These are phyloP conservation scores for Pseudocercospora fuligena DNA, from an alignment of 2,329 filamentous ascomycete genomes.

Conservation along the genomic window DNA sequence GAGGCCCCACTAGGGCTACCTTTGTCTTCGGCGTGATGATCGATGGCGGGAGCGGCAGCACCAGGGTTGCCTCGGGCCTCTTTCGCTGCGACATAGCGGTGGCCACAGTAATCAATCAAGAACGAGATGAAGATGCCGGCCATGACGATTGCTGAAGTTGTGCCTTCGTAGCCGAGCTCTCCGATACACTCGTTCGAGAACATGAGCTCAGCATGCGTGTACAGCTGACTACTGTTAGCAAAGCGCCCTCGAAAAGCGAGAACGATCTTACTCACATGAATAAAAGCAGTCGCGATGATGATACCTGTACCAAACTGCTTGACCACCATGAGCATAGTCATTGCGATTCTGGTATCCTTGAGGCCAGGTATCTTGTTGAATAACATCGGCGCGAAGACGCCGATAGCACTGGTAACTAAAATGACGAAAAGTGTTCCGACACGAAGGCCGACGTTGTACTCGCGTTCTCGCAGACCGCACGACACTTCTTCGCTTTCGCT, in stretches of 20 bases:
- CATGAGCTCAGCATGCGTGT: conserved; percentile 74
- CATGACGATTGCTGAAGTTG: conserved; percentile 73
- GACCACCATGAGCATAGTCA: conserved; percentile 63
- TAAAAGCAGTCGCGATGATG: conserved; percentile 72
- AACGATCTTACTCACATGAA: conserved; percentile 59
- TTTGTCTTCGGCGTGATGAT: conserved; percentile 10
- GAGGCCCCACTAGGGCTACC: conserved; percentile 15
- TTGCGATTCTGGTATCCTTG: conserved; percentile 51
- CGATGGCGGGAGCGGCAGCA: conserved; percentile 25
- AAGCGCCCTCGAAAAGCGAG: neutral
- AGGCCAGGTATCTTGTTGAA: conserved; percentile 59
- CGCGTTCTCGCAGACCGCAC: conserved; percentile 57
- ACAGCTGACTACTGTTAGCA: conserved; percentile 58
- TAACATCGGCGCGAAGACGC: conserved; percentile 71
- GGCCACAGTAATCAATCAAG: conserved; percentile 66
- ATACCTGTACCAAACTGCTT: conserved; percentile 76
- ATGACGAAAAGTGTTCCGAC: conserved; percentile 76
- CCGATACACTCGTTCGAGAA: conserved; percentile 73
- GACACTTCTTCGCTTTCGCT: conserved; percentile 45
- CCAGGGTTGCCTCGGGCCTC: conserved; percentile 22
- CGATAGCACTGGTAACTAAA: conserved; percentile 69
- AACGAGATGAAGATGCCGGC: conserved; percentile 76
- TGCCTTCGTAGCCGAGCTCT: conserved; percentile 68
- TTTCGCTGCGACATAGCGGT: conserved; percentile 24
- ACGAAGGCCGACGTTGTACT: conserved; percentile 71